Evolutionary conservation across 305 asterid species (phyloP).

Genomic region (Fraxinus paxiana): DNA sequence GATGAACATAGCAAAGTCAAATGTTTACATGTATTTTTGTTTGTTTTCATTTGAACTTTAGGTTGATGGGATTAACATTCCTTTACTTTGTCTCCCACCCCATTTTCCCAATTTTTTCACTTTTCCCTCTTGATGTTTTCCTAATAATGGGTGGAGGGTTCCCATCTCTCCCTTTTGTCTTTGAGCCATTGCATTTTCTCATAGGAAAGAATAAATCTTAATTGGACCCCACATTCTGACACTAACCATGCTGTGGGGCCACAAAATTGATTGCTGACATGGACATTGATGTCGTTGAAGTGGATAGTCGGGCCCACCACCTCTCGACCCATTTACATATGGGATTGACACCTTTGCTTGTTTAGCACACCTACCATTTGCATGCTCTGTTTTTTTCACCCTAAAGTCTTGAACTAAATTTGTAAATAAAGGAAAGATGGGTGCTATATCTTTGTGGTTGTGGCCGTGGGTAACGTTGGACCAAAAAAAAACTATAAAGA

Average conservation of each 20-base stretch:
- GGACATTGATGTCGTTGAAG: slow-evolving; percentile 51
- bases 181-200: slow-evolving; percentile 46
- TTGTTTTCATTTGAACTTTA: slow-evolving; percentile 31
- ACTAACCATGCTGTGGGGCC: slow-evolving; percentile 17
- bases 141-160: slow-evolving; percentile 28
- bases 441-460: neutral
- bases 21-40: slow-evolving; percentile 9
- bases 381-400: neutral
- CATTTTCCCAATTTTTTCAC: neutral
- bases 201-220: slow-evolving; percentile 45
- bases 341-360: neutral
- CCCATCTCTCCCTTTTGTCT: slow-evolving; percentile 38
- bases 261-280: slow-evolving; percentile 39
- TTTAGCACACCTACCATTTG: neutral
- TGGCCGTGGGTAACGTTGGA: neutral
- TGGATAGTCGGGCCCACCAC: slow-evolving; percentile 64
- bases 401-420: neutral
- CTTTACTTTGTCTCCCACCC: slow-evolving; percentile 55
- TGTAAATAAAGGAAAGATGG: neutral
- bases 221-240: slow-evolving; percentile 18
- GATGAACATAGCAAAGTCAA: slow-evolving; percentile 52
- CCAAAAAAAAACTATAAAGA: neutral
- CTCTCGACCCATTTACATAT: neutral
- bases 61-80: slow-evolving; percentile 65
- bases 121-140: neutral